phyloP scores from a whole-genome alignment of 2,329 filamentous ascomycete genomes.

The Pezizomycotina sp. region DNA sequence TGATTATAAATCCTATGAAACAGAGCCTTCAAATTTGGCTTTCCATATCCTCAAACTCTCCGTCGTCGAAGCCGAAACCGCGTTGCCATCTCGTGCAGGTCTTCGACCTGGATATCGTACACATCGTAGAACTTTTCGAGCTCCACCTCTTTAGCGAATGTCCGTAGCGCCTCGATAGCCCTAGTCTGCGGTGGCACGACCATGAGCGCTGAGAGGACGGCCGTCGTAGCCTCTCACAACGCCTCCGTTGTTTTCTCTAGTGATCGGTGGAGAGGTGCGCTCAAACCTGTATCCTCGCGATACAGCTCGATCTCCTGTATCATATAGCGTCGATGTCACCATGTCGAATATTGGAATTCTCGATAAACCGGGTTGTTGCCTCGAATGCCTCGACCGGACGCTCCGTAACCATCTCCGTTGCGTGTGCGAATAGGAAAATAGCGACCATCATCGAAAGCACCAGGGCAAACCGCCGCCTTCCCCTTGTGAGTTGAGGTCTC shows the following conservation, averaged over 20 bases:
- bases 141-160: conserved; percentile 61
- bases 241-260: conserved; percentile 58
- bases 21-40: conserved; percentile 69
- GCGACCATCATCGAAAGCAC: conserved; percentile 39
- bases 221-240: conserved; percentile 65
- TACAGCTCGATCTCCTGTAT: conserved; percentile 94
- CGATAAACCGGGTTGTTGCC: conserved; percentile 51
- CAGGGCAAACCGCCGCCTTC: conserved; percentile 38
- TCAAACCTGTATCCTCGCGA: conserved; percentile 83
- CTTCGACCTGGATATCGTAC: conserved; percentile 59
- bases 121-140: conserved; percentile 87
- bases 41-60: conserved; percentile 58
- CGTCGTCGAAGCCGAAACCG: conserved; percentile 41
- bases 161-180: conserved; percentile 50
- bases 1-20: conserved; percentile 65
- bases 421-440: conserved; percentile 50
- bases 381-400: conserved; percentile 57
- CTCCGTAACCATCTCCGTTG: conserved; percentile 65
- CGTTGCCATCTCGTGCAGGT: conserved; percentile 52
- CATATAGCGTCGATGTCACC: conserved; percentile 56
- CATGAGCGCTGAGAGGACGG: conserved; percentile 52
- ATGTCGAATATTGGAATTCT: conserved; percentile 67
- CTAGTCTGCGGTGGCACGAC: conserved; percentile 57
- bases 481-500: conserved; percentile 37
- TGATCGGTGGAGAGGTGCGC: conserved; percentile 76